Conservation (phyloP, 139 green algal genomes). For the Penium margaritaceum region DNA sequence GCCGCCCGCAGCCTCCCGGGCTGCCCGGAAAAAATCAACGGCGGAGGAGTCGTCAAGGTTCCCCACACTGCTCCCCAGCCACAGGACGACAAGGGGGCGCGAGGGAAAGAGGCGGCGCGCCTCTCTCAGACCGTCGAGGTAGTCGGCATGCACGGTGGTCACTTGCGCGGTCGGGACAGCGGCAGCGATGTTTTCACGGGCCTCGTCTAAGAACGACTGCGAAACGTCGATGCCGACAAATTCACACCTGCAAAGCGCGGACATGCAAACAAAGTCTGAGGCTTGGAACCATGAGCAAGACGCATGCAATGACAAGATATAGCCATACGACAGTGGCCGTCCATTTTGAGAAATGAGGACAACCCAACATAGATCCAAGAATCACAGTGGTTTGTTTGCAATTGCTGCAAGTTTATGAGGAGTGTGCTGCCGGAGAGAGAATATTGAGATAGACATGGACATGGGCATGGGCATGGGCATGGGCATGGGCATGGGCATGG, state of each 20-base stretch:
- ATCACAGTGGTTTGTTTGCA: not conserved
- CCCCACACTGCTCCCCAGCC: conserved; percentile 60
- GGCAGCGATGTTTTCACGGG: conserved; percentile 35
- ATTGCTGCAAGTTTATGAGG: no score
- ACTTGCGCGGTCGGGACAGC: conserved; percentile 13
- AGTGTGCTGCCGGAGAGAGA: no score
- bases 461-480: no score
- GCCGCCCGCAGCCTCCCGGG: not conserved
- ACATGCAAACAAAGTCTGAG: not conserved
- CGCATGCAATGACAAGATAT: not conserved
- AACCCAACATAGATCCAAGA: not conserved
- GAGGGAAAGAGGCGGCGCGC: conserved; percentile 28
- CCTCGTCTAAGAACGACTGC: conserved; percentile 50
- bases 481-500: no score
- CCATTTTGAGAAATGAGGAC: not conserved
- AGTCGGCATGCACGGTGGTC: conserved; percentile 32
- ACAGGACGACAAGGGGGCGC: conserved; percentile 53
- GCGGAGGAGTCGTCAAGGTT: no score
- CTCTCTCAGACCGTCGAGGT: conserved; percentile 29
- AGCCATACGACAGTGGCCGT: not conserved
- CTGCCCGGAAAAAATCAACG: no score
- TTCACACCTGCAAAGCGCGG: conserved; percentile 14
- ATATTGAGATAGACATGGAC: no score
- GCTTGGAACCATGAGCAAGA: not conserved
- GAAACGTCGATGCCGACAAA: conserved; percentile 60